These are phyloP conservation scores for Penicillium sclerotigenum DNA, from an alignment of 2,329 filamentous ascomycete species.

Conservation along the genomic window DNA sequence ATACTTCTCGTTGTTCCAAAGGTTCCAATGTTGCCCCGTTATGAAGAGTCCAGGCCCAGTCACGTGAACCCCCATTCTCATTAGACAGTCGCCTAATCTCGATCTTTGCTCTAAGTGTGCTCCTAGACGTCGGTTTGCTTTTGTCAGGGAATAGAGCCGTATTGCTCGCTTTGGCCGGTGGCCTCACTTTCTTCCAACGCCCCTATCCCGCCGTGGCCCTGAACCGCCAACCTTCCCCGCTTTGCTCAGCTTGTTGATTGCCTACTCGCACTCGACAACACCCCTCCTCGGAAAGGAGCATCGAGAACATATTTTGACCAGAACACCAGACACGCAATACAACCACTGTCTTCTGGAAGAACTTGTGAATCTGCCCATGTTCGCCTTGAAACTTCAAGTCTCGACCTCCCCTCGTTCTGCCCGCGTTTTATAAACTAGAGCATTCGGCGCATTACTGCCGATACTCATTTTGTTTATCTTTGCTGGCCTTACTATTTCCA, in stretches of 20 bases:
- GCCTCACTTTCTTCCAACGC: not conserved
- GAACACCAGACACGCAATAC: not conserved
- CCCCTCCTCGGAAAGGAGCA: slow-evolving; percentile 8
- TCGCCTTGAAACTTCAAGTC: not conserved
- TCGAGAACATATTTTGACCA: not conserved
- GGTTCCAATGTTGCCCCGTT: not conserved
- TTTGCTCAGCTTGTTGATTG: slow-evolving; percentile 8
- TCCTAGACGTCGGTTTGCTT: not conserved
- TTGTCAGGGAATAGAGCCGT: not conserved
- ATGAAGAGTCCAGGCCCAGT: slow-evolving; percentile 20
- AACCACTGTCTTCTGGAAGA: not conserved
- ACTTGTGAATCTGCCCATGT: not conserved
- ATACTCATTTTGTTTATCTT: slow-evolving; percentile 4
- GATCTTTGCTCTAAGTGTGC: not conserved
- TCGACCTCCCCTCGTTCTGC: not conserved
- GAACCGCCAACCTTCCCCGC: slow-evolving; percentile 5
- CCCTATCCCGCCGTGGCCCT: not conserved
- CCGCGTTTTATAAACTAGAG: slow-evolving; percentile 5
- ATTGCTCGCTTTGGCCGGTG: not conserved
- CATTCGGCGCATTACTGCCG: slow-evolving; percentile 14
- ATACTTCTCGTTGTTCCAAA: not conserved
- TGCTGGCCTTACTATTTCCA: not conserved
- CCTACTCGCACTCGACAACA: not conserved
- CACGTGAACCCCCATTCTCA: slow-evolving; percentile 18
- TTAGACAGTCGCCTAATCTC: slow-evolving; percentile 7